A percentile compares a stretch with the other conserved stretches of the same genome.
These are phyloP conservation scores for Candida palmyrensis DNA, from an alignment of 805 yeast species.

Conservation along the genomic window DNA sequence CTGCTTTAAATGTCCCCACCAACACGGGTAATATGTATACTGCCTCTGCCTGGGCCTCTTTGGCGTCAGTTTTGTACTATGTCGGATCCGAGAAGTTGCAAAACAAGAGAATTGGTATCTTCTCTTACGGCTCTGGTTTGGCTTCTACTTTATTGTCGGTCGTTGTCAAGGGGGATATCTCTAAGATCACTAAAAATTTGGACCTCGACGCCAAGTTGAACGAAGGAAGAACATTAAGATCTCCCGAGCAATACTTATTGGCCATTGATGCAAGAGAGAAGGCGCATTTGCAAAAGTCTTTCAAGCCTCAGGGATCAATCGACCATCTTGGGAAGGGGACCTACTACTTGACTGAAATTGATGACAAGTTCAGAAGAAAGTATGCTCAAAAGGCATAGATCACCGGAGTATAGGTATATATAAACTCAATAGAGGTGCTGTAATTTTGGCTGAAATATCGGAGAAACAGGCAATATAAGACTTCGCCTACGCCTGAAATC, in stretches of 20 bases:
- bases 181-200: slow-evolving; percentile 57
- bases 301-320: slow-evolving; percentile 73
- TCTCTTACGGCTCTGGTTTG: slow-evolving; percentile 97
- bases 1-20: slow-evolving; percentile 83
- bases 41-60: slow-evolving; percentile 84
- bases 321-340: slow-evolving; percentile 71
- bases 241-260: slow-evolving; percentile 79
- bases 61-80: slow-evolving; percentile 73
- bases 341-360: slow-evolving; percentile 77
- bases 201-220: slow-evolving; percentile 65
- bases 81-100: slow-evolving; percentile 72
- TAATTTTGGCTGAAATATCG: neutral
- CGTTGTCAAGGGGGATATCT: slow-evolving; percentile 75
- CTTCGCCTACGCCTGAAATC: too few species aligned
- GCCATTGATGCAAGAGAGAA: slow-evolving; percentile 84
- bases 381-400: slow-evolving; percentile 63
- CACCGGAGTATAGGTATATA: neutral
- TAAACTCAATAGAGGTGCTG: neutral
- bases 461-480: too few species aligned
- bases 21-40: slow-evolving; percentile 99
- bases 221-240: slow-evolving; percentile 52
- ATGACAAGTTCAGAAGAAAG: slow-evolving; percentile 82
- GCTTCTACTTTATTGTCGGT: slow-evolving; percentile 87
- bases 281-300: slow-evolving; percentile 77
- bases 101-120: slow-evolving; percentile 82